Evolutionary conservation across 2,329 filamentous ascomycete species (phyloP), one percentile per base, ranked within the genome.

Genomic region (Ophiostoma montium): DNA sequence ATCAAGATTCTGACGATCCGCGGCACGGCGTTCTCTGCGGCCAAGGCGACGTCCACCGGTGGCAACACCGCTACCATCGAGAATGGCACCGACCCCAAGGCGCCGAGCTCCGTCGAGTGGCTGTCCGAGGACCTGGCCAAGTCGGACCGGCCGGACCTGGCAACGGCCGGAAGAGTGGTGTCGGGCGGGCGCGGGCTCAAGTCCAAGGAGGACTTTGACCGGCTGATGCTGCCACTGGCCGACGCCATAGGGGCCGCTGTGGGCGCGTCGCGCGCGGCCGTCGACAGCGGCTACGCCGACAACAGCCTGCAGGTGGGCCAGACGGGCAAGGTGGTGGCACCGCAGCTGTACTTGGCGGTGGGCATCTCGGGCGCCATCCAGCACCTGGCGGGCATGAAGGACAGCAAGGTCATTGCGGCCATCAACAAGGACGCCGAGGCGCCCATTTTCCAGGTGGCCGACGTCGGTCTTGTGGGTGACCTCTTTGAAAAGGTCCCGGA

Each of bases 341-440:
- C 92, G 52, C 83, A 98, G 66, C 71, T 98, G 53, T 98, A 98
- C 64, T 75, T 98, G 57, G 94, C 88, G 48, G 89, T 90, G 12
- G 92, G 92, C 61, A 96, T 98, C 59, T 95, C 87, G 9, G 92
- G 92, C 48, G 92, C 92, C 19, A 98, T 98, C 58, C 92, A 98
- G 70, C 92, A 98, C 72, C 68, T 98, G 67, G 92, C 92, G 31
- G 92, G 92, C 63, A 98, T 98, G 92, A 98, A 98, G 76, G 92
- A 98, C 63, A 95, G 88, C 72, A 98, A 98, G 72, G 92, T 98
- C 52, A 98, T 98, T 69, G 92, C 90, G 19, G 87, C 87, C 13
- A 96, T 98, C 63, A 98, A 98, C 75, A 98, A 98, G 72, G 92
- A 98, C 62, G 72, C 81, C 5, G 92, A 98, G 66, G 92, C 92